A percentile compares a stretch with the other conserved stretches of the same genome.
phyloP scores from a whole-genome alignment of 2,329 filamentous ascomycete genomes.

The Talaromyces atroroseus region DNA sequence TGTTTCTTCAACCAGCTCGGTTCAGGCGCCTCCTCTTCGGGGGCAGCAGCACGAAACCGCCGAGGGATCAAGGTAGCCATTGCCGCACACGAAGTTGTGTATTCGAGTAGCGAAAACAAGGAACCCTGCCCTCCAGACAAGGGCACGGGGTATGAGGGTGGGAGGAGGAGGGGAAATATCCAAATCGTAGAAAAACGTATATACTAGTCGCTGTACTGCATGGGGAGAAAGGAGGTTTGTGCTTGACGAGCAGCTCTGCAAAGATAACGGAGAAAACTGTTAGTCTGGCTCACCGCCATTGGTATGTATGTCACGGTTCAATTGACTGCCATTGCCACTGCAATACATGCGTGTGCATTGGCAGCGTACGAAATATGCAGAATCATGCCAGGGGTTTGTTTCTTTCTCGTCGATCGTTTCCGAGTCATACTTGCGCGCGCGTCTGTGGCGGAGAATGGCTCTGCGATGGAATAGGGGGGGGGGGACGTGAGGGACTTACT shows the following conservation, averaged over 20 bases:
- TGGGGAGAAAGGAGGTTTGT: background rate
- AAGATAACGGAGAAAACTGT: background rate
- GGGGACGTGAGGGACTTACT: background rate
- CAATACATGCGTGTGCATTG: background rate
- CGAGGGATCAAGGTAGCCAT: slow-evolving; percentile 47
- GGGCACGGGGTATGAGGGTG: slow-evolving; percentile 18
- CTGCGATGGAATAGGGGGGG: too few species aligned
- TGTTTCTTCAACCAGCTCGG: slow-evolving; percentile 56
- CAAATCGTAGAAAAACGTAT: background rate
- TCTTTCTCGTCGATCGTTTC: too few species aligned
- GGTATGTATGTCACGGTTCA: background rate
- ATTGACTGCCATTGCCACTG: too few species aligned
- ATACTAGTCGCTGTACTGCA: background rate
- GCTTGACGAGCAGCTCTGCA: background rate
- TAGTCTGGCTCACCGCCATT: background rate
- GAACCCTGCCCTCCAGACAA: slow-evolving; percentile 12
- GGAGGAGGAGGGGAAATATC: background rate
- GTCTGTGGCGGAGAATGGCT: too few species aligned
- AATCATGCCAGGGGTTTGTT: too few species aligned
- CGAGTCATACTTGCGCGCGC: too few species aligned
- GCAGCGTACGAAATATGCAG: background rate
- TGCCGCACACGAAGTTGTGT: slow-evolving; percentile 38
- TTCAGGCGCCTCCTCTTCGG: slow-evolving; percentile 35
- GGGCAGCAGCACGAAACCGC: slow-evolving; percentile 45
- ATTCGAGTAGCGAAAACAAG: slow-evolving; percentile 8